Evolutionary conservation across 108 stramenopile genomes (phyloP), one percentile per base, ranked within the genome.

Genomic region (Nitzschia sp.): DNA sequence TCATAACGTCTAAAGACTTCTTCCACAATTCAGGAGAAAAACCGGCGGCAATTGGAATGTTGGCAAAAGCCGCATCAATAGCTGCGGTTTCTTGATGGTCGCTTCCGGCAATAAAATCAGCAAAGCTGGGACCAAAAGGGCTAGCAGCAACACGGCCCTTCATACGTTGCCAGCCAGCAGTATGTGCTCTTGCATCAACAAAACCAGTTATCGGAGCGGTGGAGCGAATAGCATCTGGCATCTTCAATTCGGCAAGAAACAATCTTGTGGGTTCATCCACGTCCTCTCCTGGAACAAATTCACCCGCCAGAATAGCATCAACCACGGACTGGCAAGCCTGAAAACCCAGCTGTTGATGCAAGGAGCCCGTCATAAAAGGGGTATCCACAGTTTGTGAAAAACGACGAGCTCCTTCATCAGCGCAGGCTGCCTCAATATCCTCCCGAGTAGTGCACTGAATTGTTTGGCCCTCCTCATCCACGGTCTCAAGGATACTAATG

Each of bases 1-100:
- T n/a, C n/a, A n/a, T n/a, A 8, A 64, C 62, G 46, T 64, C 62
- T 21, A 46, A 6, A 18, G 27, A 36, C 24, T 45, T 42, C 46
- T 8, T 42, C 62, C 62, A 64, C 23, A 19, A n/a, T n/a, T n/a
- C n/a, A n/a, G n/a, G n/a, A n/a, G n/a, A n/a, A n/a, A n/a, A n/a
- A n/a, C n/a, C 53, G 11, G 18, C 19, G 6, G 6, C 19, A 5
- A 54, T 19, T 8, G 53, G 19, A n/a, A 54, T 54, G n/a, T 11
- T 17, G 53, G 23, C 23, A 11, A 54, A 19, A 23, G n/a, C 6
- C 5, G 6, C 6, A 54, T 54, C 23, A 18, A 54, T 24, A 5
- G 6, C n/a, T 8, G 53, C 53, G 11, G 21, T 19, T 6, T 18
- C 23, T 54, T 54, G 19, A 24, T 24, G 11, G 23, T 54, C 5